Percentiles rank a stretch among this genome's conserved stretches.
Conservation (phyloP, 2,329 filamentous ascomycete species). For the Cercospora canescens region DNA sequence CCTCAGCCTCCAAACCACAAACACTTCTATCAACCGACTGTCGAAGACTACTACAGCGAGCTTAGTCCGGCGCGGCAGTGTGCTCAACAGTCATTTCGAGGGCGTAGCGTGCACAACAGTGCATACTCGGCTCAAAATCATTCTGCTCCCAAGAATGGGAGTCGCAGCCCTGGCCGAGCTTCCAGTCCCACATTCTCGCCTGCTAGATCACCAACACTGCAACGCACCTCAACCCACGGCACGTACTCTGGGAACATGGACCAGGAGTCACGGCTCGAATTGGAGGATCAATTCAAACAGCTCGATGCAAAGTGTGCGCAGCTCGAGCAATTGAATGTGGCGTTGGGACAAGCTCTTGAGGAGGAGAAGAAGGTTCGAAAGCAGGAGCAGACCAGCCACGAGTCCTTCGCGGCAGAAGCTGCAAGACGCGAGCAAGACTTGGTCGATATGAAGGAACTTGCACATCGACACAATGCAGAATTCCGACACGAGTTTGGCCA, state of each 20-base stretch:
- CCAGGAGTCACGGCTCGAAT: slow-evolving; percentile 18
- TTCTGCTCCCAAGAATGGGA: slow-evolving; percentile 16
- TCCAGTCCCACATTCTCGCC: slow-evolving; percentile 35
- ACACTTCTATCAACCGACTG: slow-evolving; percentile 35
- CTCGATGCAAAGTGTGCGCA: slow-evolving; percentile 30
- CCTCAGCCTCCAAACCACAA: slow-evolving; percentile 30
- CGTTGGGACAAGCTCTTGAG: slow-evolving; percentile 27
- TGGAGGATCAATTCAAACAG: slow-evolving; percentile 27
- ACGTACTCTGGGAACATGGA: slow-evolving; percentile 8
- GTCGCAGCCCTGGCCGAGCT: slow-evolving; percentile 27
- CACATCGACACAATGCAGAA: slow-evolving; percentile 25
- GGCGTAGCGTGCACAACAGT: slow-evolving; percentile 10
- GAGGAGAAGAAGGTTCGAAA: slow-evolving; percentile 28
- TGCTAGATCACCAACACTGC: slow-evolving; percentile 27
- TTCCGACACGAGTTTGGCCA: slow-evolving; percentile 25
- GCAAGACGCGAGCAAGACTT: slow-evolving; percentile 26
- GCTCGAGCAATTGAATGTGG: slow-evolving; percentile 30
- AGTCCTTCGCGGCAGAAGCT: slow-evolving; percentile 22
- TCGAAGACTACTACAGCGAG: slow-evolving; percentile 38
- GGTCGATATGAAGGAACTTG: slow-evolving; percentile 28
- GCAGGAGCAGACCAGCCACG: slow-evolving; percentile 23
- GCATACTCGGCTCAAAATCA: slow-evolving; percentile 3
- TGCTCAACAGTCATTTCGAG: slow-evolving; percentile 11
- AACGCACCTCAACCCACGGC: slow-evolving; percentile 17
- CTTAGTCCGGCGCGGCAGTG: slow-evolving; percentile 30